Base-by-base conservation (phyloP, 495 filamentous ascomycete species). In the Chaetomium tenue region DNA sequence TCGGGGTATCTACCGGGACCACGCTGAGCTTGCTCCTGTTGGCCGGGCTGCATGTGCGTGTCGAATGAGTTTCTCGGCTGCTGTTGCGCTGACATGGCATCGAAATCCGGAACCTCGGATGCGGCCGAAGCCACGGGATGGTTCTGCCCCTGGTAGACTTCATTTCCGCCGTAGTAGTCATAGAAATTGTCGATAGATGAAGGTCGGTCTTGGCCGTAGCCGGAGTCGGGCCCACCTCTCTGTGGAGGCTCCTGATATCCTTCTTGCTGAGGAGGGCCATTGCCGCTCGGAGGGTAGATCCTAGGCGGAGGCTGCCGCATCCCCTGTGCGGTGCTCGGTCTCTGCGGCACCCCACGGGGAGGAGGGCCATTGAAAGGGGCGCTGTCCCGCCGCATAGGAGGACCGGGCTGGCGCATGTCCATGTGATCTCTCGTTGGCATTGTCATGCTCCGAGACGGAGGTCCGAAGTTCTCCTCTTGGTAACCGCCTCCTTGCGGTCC, bases 91-190 rank as follows among this genome's bases (percentile, higher is more conserved):
- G 85, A 82, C 33, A 87, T 79, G 3, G 84, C 83, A 77, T 93
- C 89, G 64, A 93, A 93, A 70, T 92, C 86, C 3, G 89, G 90
- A 77, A 88, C 87, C 15, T 92, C 89, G 30, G 78, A 77, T 42
- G 76, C 83, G 65, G 67, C 68, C 7, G 66, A 61, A 65, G 67
- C 68, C 7, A 65, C 60, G 11, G 67, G 70, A 8, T 66, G 70
- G 64, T 78, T 71, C 52, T 77, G 71, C 42, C 67, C 60, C 7
- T 63, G 59, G 26, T 73, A 70, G 5, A 72, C 70, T 33, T 66
- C 68, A 58, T 70, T 74, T 33, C 58, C 63, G 23, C 81, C 81
- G 59, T 84, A 85, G 66, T 87, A 87, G 46, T 81, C 84, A 58
- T 86, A 87, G 20, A 85, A 76, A 54, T 87, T 80, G 60, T 79